Evolutionary conservation across 176 grass and related monocot species (phyloP).

Genomic region (Paspalum notatum): DNA sequence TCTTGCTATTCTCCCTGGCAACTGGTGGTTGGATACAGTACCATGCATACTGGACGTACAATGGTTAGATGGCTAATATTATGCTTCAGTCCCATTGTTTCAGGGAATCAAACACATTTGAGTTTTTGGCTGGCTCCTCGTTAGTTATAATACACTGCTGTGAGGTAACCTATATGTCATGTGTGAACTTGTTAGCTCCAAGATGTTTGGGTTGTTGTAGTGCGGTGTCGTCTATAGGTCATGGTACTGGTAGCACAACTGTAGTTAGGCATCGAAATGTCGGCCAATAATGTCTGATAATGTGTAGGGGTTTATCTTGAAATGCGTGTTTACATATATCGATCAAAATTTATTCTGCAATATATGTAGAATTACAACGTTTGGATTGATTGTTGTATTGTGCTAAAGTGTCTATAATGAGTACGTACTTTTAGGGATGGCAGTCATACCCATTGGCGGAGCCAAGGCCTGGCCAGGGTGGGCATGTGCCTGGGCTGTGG

Average conservation of each 20-base stretch:
- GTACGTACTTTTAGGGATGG: no score
- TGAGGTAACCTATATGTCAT: slow-evolving; percentile 22
- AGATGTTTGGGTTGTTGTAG: slow-evolving; percentile 21
- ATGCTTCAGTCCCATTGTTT: slow-evolving; percentile 23
- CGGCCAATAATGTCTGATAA: slow-evolving; percentile 31
- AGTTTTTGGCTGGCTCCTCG: slow-evolving; percentile 26
- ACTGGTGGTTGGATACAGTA: slow-evolving; percentile 2
- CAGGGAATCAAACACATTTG: slow-evolving; percentile 29
- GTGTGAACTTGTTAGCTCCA: slow-evolving; percentile 18
- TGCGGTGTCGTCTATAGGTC: slow-evolving; percentile 22
- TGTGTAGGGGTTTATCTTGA: background rate
- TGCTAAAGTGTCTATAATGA: no score
- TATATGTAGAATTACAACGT: background rate
- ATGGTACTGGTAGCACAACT: slow-evolving; percentile 34
- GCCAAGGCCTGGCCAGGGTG: no score
- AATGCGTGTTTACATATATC: background rate
- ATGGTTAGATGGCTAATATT: slow-evolving; percentile 13
- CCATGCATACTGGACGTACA: slow-evolving; percentile 44
- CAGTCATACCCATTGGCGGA: no score
- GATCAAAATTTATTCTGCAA: background rate
- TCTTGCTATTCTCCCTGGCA: background rate
- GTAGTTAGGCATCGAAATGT: slow-evolving; percentile 34
- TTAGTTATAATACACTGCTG: slow-evolving; percentile 1
- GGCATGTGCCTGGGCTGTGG: no score
- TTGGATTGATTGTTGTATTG: no score